Evolutionary conservation across 2,329 filamentous ascomycete genomes (phyloP), one percentile per base, ranked within the genome.

Genomic region (Fusarium goolgardi): DNA sequence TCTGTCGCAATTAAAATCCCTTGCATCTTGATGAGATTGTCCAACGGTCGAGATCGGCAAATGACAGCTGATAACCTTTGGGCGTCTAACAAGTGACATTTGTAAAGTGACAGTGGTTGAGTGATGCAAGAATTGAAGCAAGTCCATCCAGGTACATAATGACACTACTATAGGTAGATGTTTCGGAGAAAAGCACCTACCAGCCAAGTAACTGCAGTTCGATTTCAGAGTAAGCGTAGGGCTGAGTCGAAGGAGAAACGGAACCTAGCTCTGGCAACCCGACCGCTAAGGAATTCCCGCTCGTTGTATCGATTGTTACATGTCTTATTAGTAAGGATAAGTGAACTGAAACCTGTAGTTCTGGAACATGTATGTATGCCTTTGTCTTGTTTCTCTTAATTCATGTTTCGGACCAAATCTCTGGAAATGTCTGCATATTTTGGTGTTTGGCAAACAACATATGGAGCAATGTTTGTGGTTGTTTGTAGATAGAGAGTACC

Each of bases 311-410:
- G 25, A 32, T 34, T 43, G 53, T 23, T 35, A 11, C 21, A 40
- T 63, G 60, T 59, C 37, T 59, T 29, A 34, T 35, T 27, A 50
- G 23, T 44, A 37, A 40, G 35, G 35, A 20, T n/a, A 15, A 55
- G 40, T 12, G 20, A 50, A 32, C n/a, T 45, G 27, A 45, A 55
- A 44, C 23, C 27, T 59, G 31, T 41, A 20, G 29, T 34, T 53
- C 43, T 29, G 23, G 16, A 40, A 65, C 44, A 16, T 39, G 40
- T 32, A 10, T 41, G 35, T 32, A 13, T 41, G 35, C 25, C 52
- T 47, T 59, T 34, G 49, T n/a, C 45, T 47, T 31, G 52, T 58
- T 59, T 65, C 59, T 59, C 29, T 59, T 39, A 15, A 47, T 47
- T 39, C 37, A 21, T 50, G 59, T 63, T 32, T 63, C 37, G 49